A percentile compares a stretch with the other conserved stretches of the same genome.
Conservation (phyloP, 139 green algal genomes). For the Raphidocelis subcapitata region DNA sequence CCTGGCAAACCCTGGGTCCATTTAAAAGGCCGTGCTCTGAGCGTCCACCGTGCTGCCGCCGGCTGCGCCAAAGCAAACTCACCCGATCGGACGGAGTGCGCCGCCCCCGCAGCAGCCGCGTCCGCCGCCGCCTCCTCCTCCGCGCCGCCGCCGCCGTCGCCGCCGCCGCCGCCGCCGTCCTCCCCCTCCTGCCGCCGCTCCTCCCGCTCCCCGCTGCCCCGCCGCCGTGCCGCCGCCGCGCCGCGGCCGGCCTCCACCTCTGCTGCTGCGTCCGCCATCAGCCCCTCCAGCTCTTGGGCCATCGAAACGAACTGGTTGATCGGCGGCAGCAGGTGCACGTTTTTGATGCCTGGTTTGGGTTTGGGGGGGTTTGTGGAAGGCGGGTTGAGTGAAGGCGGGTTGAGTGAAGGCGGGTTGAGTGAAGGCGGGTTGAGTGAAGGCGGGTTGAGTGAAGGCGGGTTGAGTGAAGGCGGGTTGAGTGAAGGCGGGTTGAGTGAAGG, state of each 20-base stretch:
- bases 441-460: too few relatives aligned
- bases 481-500: too few relatives aligned
- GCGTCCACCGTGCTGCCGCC: too few relatives aligned
- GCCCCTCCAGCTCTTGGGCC: slow-evolving; percentile 39
- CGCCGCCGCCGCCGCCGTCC: too few relatives aligned
- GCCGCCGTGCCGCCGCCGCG: background rate
- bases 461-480: too few relatives aligned
- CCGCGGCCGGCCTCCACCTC: background rate
- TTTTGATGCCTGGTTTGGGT: slow-evolving; percentile 31
- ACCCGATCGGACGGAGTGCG: slow-evolving; percentile 16
- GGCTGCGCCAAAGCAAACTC: too few relatives aligned
- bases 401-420: too few relatives aligned
- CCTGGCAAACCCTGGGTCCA: too few relatives aligned
- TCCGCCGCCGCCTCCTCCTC: slow-evolving; percentile 6
- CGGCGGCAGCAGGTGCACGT: slow-evolving; percentile 43
- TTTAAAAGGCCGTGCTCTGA: too few relatives aligned
- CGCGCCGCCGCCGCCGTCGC: background rate
- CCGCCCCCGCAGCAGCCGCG: background rate
- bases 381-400: too few relatives aligned
- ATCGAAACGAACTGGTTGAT: slow-evolving; percentile 42
- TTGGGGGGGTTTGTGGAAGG: too few relatives aligned
- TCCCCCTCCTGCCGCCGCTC: slow-evolving; percentile 1
- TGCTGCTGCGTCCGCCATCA: background rate
- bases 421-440: too few relatives aligned
- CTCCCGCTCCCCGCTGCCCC: slow-evolving; percentile 7